phyloP scores from a whole-genome alignment of 2,329 filamentous ascomycete genomes.

The Apiospora pterosperma region DNA sequence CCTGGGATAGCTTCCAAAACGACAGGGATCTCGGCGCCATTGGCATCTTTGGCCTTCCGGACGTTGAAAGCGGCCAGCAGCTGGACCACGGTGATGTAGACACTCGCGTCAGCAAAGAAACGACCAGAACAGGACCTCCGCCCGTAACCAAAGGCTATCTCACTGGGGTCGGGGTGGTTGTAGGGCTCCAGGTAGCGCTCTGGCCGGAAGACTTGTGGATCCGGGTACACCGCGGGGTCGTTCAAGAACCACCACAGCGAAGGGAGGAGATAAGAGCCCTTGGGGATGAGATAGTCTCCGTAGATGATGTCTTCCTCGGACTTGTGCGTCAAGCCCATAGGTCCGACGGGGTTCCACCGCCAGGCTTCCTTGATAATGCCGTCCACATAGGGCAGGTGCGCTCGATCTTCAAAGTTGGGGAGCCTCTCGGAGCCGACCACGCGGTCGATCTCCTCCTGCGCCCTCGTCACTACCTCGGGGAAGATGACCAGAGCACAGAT shows the following conservation, averaged over 20 bases:
- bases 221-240: slow-evolving; percentile 63
- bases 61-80: slow-evolving; percentile 41
- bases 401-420: slow-evolving; percentile 42
- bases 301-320: slow-evolving; percentile 48
- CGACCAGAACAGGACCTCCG: slow-evolving; percentile 32
- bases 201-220: slow-evolving; percentile 30
- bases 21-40: no score
- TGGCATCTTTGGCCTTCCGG: background rate
- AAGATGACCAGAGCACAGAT: background rate
- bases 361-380: slow-evolving; percentile 43
- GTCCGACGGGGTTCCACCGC: slow-evolving; percentile 28
- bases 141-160: slow-evolving; percentile 31
- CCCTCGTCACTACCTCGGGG: background rate
- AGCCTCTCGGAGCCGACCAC: slow-evolving; percentile 43
- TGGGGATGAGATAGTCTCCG: slow-evolving; percentile 34
- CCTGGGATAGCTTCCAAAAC: no score
- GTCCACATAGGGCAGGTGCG: slow-evolving; percentile 39
- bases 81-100: slow-evolving; percentile 35
- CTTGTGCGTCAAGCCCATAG: background rate
- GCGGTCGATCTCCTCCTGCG: slow-evolving; percentile 35
- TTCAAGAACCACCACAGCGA: slow-evolving; percentile 51
- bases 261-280: slow-evolving; percentile 35
- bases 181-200: slow-evolving; percentile 28
- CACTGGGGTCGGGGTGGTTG: slow-evolving; percentile 24
- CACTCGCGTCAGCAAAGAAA: slow-evolving; percentile 25